Evolutionary conservation across 306 rosid species (phyloP), one percentile per base, ranked within the genome.

Genomic region (Vachellia collinsii): DNA sequence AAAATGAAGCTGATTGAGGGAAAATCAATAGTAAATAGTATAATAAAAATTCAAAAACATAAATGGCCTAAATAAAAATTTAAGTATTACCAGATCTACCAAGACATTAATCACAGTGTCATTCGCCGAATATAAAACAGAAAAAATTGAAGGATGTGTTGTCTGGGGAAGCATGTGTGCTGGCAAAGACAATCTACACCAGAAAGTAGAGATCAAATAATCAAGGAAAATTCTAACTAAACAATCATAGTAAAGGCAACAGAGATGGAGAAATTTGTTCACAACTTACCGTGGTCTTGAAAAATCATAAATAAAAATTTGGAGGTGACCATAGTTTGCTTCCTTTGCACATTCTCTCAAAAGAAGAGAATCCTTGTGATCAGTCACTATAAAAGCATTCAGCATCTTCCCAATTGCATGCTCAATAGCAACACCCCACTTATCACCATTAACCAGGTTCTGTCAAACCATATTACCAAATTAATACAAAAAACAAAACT

Each of bases 361-460:
- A 88, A 93, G 91, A 77, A 83, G 97, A 76, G 86, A 88, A 79
- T 95, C 99, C 83, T 81, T 84, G 84, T 91, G 96, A 87, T 91
- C 83, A 23, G 97, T 90, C 78, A 95, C 99, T 54, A 95, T 91
- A 86, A 95, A 94, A 75, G 97, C 89, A 86, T 93, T 93, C 68
- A 95, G 92, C 91, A 93, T 77, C 85, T 81, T 90, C 77, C 99
- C 99, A 72, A 95, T 63, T 62, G 99, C 99, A 83, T 74, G 70
- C 85, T 95, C 99, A 82, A 91, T 82, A 42, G 95, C 92, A 43
- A 79, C 69, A 56, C 94, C 99, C 99, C 99, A 94, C 75, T 69
- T 65, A 72, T 95, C 90, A 11, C 86, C 97, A 76, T 88, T 82
- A 43, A 79, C 83, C 89, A 95, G 88, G 76, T 85, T 90, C 99